These are phyloP conservation scores for Cinnamomum micranthum DNA, from an alignment of 164 flowering plant species.

Conservation along the genomic window DNA sequence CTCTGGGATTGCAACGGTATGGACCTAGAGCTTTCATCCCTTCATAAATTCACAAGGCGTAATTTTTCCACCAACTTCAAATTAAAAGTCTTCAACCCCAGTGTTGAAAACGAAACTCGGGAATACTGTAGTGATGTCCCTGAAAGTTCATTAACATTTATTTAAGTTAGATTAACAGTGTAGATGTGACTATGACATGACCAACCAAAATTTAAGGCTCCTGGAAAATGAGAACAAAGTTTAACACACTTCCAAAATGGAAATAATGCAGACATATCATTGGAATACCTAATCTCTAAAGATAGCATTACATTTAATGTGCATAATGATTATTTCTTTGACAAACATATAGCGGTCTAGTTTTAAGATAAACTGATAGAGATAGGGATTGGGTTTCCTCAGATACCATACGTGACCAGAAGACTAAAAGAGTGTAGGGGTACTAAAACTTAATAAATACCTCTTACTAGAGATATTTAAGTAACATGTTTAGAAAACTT, in stretches of 20 bases:
- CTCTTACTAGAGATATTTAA: too few relatives aligned
- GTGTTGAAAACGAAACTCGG: slow-evolving; percentile 60
- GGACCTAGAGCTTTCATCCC: background rate
- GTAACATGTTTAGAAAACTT: too few relatives aligned
- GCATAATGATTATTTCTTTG: background rate
- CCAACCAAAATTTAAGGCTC: background rate
- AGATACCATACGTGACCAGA: too few relatives aligned
- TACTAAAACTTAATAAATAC: too few relatives aligned
- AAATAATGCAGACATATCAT: background rate
- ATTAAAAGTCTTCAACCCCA: slow-evolving; percentile 37
- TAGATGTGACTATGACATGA: background rate
- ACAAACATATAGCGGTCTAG: background rate
- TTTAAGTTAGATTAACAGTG: background rate
- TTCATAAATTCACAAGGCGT: too few relatives aligned
- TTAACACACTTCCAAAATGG: background rate
- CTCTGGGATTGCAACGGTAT: background rate
- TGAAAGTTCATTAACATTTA: slow-evolving; percentile 13
- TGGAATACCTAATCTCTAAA: background rate
- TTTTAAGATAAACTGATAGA: background rate
- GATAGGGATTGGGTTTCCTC: too few relatives aligned
- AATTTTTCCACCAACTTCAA: background rate
- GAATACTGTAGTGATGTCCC: slow-evolving; percentile 55
- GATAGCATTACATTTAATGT: background rate
- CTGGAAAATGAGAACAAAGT: background rate
- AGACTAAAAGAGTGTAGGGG: too few relatives aligned